These are phyloP conservation scores for Malassezia furfur DNA, from an alignment of 1,284 basidiomycete genomes.

Conservation along the genomic window DNA sequence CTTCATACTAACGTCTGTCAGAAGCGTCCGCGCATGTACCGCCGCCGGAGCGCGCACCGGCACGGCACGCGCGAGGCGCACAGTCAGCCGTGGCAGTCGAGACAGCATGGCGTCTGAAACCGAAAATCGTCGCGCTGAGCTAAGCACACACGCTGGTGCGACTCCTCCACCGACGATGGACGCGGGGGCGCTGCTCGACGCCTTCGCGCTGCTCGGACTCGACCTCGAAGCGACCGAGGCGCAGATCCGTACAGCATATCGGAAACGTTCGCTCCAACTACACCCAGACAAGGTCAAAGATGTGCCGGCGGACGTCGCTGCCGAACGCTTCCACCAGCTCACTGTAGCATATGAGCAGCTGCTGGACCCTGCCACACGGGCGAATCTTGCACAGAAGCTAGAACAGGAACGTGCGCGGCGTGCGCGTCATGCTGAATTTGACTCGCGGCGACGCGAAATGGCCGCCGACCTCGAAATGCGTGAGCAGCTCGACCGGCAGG, in stretches of 20 bases:
- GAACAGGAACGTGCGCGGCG: constrained; percentile 63
- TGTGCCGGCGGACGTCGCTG: constrained; percentile 49
- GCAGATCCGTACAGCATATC: constrained; percentile 69
- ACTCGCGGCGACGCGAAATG: constrained; percentile 67
- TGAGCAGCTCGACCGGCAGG: constrained; percentile 58
- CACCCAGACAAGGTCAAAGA: constrained; percentile 43
- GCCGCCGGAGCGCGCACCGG: neutral
- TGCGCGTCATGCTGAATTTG: constrained; percentile 64
- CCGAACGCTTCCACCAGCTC: constrained; percentile 75
- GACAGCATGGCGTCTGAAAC: neutral
- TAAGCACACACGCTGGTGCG: neutral
- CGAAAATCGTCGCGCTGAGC: neutral
- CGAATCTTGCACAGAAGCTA: constrained; percentile 70
- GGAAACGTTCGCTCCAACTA: constrained; percentile 33
- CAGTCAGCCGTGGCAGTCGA: neutral
- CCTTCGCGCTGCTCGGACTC: constrained; percentile 53
- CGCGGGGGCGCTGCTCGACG: constrained; percentile 6
- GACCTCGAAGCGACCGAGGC: constrained; percentile 63
- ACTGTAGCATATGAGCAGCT: constrained; percentile 75
- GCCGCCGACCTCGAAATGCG: constrained; percentile 74
- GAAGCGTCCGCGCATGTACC: neutral
- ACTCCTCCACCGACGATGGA: neutral
- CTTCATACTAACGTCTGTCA: too few relatives aligned
- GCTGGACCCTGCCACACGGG: constrained; percentile 68
- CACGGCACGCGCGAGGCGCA: neutral